Base-by-base conservation (phyloP, 208 protist genomes). In the Leptomonas seymouri region DNA sequence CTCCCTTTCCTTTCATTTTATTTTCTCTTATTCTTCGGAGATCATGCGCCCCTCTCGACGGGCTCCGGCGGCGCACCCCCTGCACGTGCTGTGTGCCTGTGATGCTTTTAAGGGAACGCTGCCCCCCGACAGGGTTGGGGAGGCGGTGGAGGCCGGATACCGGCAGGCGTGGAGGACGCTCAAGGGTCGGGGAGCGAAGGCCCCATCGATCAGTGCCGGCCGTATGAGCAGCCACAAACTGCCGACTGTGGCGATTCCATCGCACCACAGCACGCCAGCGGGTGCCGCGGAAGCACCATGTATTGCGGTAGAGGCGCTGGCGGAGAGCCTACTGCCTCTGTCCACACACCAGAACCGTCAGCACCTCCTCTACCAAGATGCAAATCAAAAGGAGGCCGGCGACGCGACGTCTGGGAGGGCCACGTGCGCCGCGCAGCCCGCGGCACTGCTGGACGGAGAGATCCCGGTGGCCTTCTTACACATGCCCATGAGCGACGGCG, bases 21-120 rank as follows among this genome's bases (percentile, higher is more conserved):
- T 44, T 44, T 44, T 44, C 14, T 44, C 14, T 44, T 44, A 44
- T 14, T 44, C 39, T 16, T 44, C 39, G 16, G 6, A 12, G 41
- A 51, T 12, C 25, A 67, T 56, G 61, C 20, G 51, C 36, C 34
- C 18, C 16, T 42, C 48, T 42, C 61, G 34, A 20, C 46, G 34
- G 0, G 15, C 30, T 1, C 3, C 48, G 1, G 31, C 61, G n/a
- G 2, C 61, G 11, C 48, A 39, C 27, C 39, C 55, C 6, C 48
- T 67, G 57, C 61, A 58, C 18, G 62, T 93, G 6, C 67, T 95
- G 20, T 67, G 79, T 16, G 84, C 86, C 48, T 86, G 76, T 61
- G 90, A 93, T 69, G 82, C 86, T 18, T 95, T 95, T 70, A 95
- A 95, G 58, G 90, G 87, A 27, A 93, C 86, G 4, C 65, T 90